Evolutionary conservation across 345 rosid species (phyloP), one percentile per base, ranked within the genome.

Genomic region (Punica granatum): DNA sequence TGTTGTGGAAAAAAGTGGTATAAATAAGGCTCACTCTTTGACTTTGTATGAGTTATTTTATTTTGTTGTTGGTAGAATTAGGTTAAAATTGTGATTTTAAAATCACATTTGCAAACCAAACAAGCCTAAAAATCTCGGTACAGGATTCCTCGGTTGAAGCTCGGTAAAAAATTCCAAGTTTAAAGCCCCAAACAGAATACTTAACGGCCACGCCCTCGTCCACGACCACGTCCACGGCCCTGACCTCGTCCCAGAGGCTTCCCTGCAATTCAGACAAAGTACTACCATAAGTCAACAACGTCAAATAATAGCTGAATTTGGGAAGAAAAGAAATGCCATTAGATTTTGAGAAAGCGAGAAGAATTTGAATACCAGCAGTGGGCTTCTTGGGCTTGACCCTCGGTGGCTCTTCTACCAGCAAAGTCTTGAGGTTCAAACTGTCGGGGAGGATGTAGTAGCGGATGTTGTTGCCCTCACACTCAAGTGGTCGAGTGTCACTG

Each of bases 361-460:
- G 9, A 23, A 16, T 43, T 33, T 69, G 60, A 18, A 63, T 81
- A 95, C 99, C 99, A 59, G 97, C 92, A 73, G 87, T 84, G 78
- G 98, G 83, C 83, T 95, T 92, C 92, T 92, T 95, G 35, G 98
- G 97, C 72, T 92, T 92, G 75, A 95, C 83, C 80, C 87, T 86
- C 58, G 98, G 98, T 25, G 97, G 86, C 81, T 95, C 98, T 77
- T 95, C 94, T 48, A 92, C 92, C 75, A 95, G 88, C 76, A 95
- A 81, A 3, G 98, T 95, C 84, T 95, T 98, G 25, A 95, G 79
- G 67, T 95, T 95, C 79, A 92, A 82, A 90, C 98, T 95, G 84
- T 95, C 99, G 36, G 98, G 99, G 63, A 90, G 96, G 74, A 95
- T 92, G 81, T 90, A 92, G 68, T 92, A 92, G 56, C 97, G 94